Base-by-base conservation (phyloP, 805 yeast species). In the Millerago galiae region DNA sequence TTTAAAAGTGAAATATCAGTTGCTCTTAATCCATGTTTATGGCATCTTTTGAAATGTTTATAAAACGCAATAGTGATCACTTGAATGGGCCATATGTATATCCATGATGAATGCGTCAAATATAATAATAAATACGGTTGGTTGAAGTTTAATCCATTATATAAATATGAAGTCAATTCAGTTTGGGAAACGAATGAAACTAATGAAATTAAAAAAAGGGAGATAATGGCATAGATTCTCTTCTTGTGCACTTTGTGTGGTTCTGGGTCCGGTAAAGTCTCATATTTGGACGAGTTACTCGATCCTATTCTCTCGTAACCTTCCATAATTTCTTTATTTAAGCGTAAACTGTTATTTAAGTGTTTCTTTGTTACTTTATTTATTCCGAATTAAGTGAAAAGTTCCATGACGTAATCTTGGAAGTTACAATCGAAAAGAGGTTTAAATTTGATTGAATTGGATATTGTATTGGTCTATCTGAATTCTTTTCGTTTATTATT, bases 61-160 rank as follows among this genome's bases (percentile, higher is more conserved):
- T 64, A 66, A 2, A 66, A 12, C 21, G 80, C 77, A 34, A 83
- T 68, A 3, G 60, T 44, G 0, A 71, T 9, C 9, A 79, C 72
- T 57, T 87, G 95, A 6, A 74, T 38, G 0, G 90, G 91, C 83
- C 88, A 81, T 36, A 84, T 66, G 11, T 75, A 39, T 71, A 79
- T 67, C 95, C 93, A 84, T 10, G 81, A 74, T 2, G 89, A 83
- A 55, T 87, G 96, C 0, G 95, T 87, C 14, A 84, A 61, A 41
- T 70, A 60, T n/a, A 81, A 62, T 42, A 82, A 63, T 18, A 86
- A 60, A 17, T 85, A 67, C 0, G 96, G 95, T 55, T 86, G 89
- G 40, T 72, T 58, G 59, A 77, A 87, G 4, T 71, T 73, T 21
- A 70, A 58, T 8, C 66, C 57, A 26, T 69, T 65, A 55, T 85